Percentiles rank a stretch among this genome's conserved stretches.
These are phyloP conservation scores for Reticulascus tulasneorum DNA, from an alignment of 2,329 filamentous ascomycete species.

Conservation along the genomic window DNA sequence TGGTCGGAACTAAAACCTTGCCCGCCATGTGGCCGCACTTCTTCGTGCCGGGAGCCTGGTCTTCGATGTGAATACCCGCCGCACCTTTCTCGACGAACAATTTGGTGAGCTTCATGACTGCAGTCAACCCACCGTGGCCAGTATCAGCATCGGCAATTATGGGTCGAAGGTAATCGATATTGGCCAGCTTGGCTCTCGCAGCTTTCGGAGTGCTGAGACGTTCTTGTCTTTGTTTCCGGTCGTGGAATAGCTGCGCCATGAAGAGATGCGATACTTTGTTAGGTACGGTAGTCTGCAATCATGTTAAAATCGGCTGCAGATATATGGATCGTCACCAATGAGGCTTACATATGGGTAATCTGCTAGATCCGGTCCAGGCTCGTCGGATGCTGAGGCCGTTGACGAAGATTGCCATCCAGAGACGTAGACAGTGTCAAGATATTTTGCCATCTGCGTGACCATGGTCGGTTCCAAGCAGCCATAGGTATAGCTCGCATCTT, in stretches of 20 bases:
- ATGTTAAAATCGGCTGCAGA: conserved; percentile 3
- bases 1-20: conserved; percentile 94
- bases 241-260: conserved; percentile 98
- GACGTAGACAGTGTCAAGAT: conserved; percentile 96
- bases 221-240: conserved; percentile 97
- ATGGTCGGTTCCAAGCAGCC: conserved; percentile 97
- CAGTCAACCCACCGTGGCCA: conserved; percentile 94
- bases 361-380: conserved; percentile 94
- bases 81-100: conserved; percentile 95
- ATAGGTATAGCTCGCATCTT: conserved; percentile 89
- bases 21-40: conserved; percentile 99
- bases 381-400: conserved; percentile 89
- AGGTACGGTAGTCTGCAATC: conserved; percentile 79
- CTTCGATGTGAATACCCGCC: conserved; percentile 97
- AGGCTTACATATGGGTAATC: conserved; percentile 84
- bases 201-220: conserved; percentile 72
- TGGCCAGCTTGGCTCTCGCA: conserved; percentile 68
- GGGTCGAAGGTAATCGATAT: conserved; percentile 90
- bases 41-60: conserved; percentile 97
- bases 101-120: conserved; percentile 99
- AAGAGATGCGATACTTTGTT: conserved; percentile 98
- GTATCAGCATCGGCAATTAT: conserved; percentile 98
- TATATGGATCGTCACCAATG: not conserved
- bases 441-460: conserved; percentile 99
- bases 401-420: conserved; percentile 99